These are phyloP conservation scores for Chamaecrista fasciculata DNA, from an alignment of 306 rosid species.

Conservation along the genomic window DNA sequence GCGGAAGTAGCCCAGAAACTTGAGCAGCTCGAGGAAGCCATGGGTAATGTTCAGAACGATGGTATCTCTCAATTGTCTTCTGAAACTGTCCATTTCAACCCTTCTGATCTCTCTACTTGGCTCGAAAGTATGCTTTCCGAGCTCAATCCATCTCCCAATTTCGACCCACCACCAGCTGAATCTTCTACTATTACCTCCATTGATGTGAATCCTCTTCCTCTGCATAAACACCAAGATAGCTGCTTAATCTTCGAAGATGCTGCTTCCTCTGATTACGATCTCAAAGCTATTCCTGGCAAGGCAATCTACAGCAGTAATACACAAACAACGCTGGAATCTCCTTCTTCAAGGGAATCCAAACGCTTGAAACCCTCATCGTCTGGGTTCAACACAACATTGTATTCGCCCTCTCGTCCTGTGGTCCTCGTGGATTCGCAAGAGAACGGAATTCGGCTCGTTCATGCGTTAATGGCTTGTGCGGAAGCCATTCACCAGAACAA, in stretches of 20 bases:
- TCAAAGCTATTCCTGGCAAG: conserved; percentile 68
- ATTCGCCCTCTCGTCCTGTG: conserved; percentile 39
- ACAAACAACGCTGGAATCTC: conserved; percentile 20
- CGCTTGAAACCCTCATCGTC: conserved; percentile 47
- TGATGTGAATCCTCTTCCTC: conserved; percentile 24
- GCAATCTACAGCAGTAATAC: conserved; percentile 45
- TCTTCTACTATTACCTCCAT: conserved; percentile 57
- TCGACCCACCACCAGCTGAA: conserved; percentile 50
- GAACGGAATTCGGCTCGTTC: conserved; percentile 85
- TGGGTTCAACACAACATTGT: conserved; percentile 26
- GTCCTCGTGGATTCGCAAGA: conserved; percentile 74
- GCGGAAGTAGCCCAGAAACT: conserved; percentile 83
- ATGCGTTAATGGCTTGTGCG: conserved; percentile 78
- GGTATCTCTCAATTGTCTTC: conserved; percentile 52
- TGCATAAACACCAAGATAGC: conserved; percentile 1
- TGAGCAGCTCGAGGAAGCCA: conserved; percentile 73
- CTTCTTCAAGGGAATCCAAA: conserved; percentile 43
- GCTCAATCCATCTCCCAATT: conserved; percentile 45
- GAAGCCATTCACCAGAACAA: conserved; percentile 73
- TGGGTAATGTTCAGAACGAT: conserved; percentile 55
- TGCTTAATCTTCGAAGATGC: conserved; percentile 45
- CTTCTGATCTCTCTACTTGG: conserved; percentile 79
- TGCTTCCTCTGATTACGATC: conserved; percentile 60
- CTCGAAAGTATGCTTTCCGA: conserved; percentile 63
- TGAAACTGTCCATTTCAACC: conserved; percentile 70